phyloP scores from a whole-genome alignment of 805 yeast genomes.

The Zygosaccharomyces gambellarensis region DNA sequence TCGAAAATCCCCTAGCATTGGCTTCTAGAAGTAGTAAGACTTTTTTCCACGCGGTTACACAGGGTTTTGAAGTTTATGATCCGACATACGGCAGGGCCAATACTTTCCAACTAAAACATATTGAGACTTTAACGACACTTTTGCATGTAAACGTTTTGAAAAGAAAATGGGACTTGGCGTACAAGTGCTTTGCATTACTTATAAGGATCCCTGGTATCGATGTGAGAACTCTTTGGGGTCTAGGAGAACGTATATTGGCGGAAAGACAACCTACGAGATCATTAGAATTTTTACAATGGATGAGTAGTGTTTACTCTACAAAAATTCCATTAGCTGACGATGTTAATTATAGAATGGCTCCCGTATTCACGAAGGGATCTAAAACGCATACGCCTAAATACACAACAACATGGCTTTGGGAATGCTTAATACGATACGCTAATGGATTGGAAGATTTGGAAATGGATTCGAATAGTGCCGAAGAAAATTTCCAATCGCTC shows the following conservation, averaged over 20 bases:
- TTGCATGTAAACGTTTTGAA: constrained; percentile 47
- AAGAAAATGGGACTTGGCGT: constrained; percentile 53
- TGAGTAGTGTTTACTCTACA: constrained; percentile 27
- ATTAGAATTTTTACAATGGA: constrained; percentile 28
- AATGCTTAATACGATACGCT: constrained; percentile 14
- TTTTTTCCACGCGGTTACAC: constrained; percentile 16
- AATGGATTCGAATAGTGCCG: not conserved
- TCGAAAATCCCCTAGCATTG: constrained; percentile 15
- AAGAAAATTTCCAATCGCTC: constrained; percentile 12
- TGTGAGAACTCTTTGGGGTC: constrained; percentile 55
- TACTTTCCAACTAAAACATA: constrained; percentile 21
- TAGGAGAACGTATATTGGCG: constrained; percentile 53
- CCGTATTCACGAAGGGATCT: constrained; percentile 31
- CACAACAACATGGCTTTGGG: constrained; percentile 31
- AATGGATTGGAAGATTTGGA: constrained; percentile 6
- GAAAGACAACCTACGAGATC: constrained; percentile 13
- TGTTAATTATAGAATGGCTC: constrained; percentile 23
- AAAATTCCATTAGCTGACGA: constrained; percentile 23
- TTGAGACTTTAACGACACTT: constrained; percentile 36
- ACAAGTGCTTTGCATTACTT: constrained; percentile 46
- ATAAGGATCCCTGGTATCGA: constrained; percentile 48
- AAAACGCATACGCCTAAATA: constrained; percentile 28
- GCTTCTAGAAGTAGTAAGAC: constrained; percentile 11
- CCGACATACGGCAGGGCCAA: constrained; percentile 6
- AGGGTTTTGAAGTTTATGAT: constrained; percentile 22